Base-by-base conservation (phyloP, 23 red algal species). In the Porphyridium purpureum region DNA sequence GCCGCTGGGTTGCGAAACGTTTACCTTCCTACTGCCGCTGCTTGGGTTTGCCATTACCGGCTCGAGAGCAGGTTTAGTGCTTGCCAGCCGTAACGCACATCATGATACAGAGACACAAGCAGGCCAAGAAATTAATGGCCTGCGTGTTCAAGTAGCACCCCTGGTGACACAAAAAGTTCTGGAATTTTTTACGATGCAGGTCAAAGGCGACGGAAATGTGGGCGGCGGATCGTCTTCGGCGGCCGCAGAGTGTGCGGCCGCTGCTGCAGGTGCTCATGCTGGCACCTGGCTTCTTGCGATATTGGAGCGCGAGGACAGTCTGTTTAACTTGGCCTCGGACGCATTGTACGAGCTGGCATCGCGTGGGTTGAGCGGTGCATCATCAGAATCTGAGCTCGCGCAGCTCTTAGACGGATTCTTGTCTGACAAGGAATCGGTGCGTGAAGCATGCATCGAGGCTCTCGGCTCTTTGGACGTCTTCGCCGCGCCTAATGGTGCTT, bases 361-460 rank as follows among this genome's bases (percentile, higher is more conserved):
- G n/a, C n/a, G n/a, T n/a, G n/a, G n/a, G n/a, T n/a, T n/a, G n/a
- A n/a, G n/a, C n/a, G n/a, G n/a, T n/a, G n/a, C n/a, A n/a, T n/a
- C n/a, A n/a, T n/a, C n/a, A n/a, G 68, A 58, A 0, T 64, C 67
- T 2, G 67, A 59, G 1, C 68, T 85, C 27, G 57, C 21, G 4
- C 80, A 85, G 54, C 60, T 81, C 22, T 34, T 74, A 21, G 40
- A 27, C 11, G 84, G 84, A 21, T 49, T 81, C 38, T 29, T 93
- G 5, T 93, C 84, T 1, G 84, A 74, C 26, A 93, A 74, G 47
- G 56, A 47, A 7, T 72, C 72, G 46, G 84, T 93, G 35, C 84
- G 84, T 19, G 84, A 75, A 54, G 72, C 84, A 44, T 33, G 54
- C 3, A 25, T 93, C 0, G 54, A 64, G 27, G 57, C 84, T 0